Percentiles rank a stretch among this genome's conserved stretches.
Evolutionary conservation across 352 stramenopile genomes (phyloP).

Genomic region (Pythium pyrilobum): DNA sequence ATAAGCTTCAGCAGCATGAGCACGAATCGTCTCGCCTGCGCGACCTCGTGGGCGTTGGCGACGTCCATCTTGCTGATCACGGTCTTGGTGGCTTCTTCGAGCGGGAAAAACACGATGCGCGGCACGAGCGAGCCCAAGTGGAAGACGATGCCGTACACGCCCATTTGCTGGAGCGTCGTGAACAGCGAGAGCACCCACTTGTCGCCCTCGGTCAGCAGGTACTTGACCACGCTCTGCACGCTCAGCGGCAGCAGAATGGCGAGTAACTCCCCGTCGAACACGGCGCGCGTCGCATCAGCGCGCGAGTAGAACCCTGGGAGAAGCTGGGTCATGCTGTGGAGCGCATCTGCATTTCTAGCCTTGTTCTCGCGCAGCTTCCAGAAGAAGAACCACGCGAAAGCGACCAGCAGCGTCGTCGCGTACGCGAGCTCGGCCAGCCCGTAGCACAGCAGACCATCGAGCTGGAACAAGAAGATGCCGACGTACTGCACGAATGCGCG

Average conservation of each 20-base stretch:
- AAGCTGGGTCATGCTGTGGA: slow-evolving; percentile 48
- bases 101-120: slow-evolving; percentile 93
- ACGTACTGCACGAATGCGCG: slow-evolving; percentile 64
- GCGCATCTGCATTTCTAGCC: slow-evolving; percentile 23
- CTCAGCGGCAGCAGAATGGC: slow-evolving; percentile 68
- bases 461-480: slow-evolving; percentile 53
- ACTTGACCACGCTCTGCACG: slow-evolving; percentile 95
- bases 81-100: slow-evolving; percentile 95
- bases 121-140: slow-evolving; percentile 94
- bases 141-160: slow-evolving; percentile 94
- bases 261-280: slow-evolving; percentile 60
- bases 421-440: slow-evolving; percentile 75
- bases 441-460: slow-evolving; percentile 62
- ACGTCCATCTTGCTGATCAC: slow-evolving; percentile 91
- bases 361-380: slow-evolving; percentile 29
- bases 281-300: not conserved
- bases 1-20: slow-evolving; percentile 79
- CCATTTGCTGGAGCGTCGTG: slow-evolving; percentile 91
- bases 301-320: slow-evolving; percentile 23
- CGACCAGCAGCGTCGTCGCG: slow-evolving; percentile 45
- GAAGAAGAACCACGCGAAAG: slow-evolving; percentile 57
- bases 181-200: slow-evolving; percentile 92
- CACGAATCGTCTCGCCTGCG: slow-evolving; percentile 45
- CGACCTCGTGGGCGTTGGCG: slow-evolving; percentile 23
- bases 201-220: slow-evolving; percentile 95